phyloP scores from a whole-genome alignment of 352 stramenopile genomes.

The Elongisporangium prolatum region DNA sequence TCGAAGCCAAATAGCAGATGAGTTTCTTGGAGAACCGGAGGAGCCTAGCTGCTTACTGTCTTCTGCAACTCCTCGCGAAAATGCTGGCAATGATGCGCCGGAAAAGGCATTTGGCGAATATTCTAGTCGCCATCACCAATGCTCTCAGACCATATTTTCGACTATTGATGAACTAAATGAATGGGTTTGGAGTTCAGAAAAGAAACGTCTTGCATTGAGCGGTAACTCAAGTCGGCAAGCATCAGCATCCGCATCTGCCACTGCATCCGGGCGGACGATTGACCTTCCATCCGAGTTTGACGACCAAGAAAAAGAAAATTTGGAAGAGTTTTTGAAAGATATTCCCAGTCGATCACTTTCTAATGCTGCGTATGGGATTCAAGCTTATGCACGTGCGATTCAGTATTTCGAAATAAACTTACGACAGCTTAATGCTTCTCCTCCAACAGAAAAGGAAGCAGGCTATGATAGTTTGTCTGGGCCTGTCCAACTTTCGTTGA shows the following conservation, averaged over 20 bases:
- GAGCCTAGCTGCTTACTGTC: background rate
- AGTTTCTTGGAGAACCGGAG: background rate
- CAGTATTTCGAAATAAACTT: slow-evolving; percentile 76
- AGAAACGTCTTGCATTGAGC: slow-evolving; percentile 67
- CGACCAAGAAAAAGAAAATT: slow-evolving; percentile 72
- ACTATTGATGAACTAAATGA: slow-evolving; percentile 86
- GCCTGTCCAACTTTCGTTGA: slow-evolving; percentile 38
- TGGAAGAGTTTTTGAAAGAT: slow-evolving; percentile 72
- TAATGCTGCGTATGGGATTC: slow-evolving; percentile 62
- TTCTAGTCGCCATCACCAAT: slow-evolving; percentile 80
- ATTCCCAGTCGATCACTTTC: slow-evolving; percentile 65
- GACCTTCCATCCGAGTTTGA: slow-evolving; percentile 51
- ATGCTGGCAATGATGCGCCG: background rate
- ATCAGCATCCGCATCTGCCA: slow-evolving; percentile 10
- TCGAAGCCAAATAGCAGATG: slow-evolving; percentile 4
- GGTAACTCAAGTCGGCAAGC: slow-evolving; percentile 30
- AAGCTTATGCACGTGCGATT: slow-evolving; percentile 63
- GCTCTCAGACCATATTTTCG: slow-evolving; percentile 80
- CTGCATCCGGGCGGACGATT: slow-evolving; percentile 26
- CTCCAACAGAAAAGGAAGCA: slow-evolving; percentile 1
- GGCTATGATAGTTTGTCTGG: slow-evolving; percentile 6
- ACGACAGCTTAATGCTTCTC: slow-evolving; percentile 38
- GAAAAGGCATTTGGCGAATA: slow-evolving; percentile 40
- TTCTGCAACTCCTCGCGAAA: slow-evolving; percentile 1
- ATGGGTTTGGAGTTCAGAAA: slow-evolving; percentile 83